Evolutionary conservation across 2,329 filamentous ascomycete genomes (phyloP).

Genomic region (Metarhizium brunneum): DNA sequence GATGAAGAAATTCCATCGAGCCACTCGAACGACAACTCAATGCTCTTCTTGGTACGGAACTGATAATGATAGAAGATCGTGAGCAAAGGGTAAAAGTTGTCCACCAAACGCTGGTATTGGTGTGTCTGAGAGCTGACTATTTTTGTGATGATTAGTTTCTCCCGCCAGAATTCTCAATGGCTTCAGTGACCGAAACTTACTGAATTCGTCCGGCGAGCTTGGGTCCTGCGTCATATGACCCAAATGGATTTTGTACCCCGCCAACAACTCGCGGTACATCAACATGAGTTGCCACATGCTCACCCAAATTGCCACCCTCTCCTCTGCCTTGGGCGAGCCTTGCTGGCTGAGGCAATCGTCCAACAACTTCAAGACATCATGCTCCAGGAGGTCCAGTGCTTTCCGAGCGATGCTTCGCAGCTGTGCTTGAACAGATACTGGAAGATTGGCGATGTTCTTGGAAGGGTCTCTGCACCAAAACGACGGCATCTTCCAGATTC

Average conservation of each 20-base stretch:
- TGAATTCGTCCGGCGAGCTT: conserved; percentile 12
- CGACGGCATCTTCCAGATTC: conserved; percentile 34
- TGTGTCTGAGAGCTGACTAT: conserved; percentile 11
- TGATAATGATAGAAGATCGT: conserved; percentile 31
- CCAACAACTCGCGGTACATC: conserved; percentile 35
- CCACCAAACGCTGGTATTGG: conserved; percentile 19
- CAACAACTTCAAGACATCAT: conserved; percentile 29
- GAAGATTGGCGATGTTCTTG: conserved; percentile 26
- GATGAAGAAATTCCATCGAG: conserved; percentile 21
- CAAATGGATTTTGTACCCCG: conserved; percentile 20
- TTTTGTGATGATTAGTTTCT: conserved; percentile 5
- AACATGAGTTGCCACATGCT: conserved; percentile 41
- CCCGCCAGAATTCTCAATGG: background rate
- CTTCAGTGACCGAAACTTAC: conserved; percentile 3
- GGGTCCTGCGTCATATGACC: conserved; percentile 12
- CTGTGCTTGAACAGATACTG: conserved; percentile 30
- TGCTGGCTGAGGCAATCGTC: conserved; percentile 30
- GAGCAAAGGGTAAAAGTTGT: conserved; percentile 28
- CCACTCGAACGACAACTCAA: conserved; percentile 29
- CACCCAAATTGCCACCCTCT: conserved; percentile 36
- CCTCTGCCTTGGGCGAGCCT: conserved; percentile 26
- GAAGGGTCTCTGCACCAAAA: conserved; percentile 32
- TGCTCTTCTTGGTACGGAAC: conserved; percentile 30
- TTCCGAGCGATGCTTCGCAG: conserved; percentile 29
- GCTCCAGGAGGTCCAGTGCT: conserved; percentile 26